A percentile compares a stretch with the other conserved stretches of the same genome.
phyloP scores from a whole-genome alignment of 2,329 filamentous ascomycete genomes.

The Alternaria rosae region DNA sequence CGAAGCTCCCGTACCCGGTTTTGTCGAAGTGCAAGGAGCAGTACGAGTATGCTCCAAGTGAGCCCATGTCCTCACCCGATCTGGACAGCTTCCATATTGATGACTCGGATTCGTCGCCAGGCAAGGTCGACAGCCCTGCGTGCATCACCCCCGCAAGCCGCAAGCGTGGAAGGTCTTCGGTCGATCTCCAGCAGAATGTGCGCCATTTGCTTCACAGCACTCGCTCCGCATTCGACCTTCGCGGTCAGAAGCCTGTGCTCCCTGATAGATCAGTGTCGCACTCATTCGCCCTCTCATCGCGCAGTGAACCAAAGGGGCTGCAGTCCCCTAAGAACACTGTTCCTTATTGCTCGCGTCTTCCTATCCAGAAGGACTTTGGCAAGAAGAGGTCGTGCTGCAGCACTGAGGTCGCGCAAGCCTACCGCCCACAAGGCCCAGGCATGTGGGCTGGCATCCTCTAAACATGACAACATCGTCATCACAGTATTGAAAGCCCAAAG shows the following conservation, averaged over 20 bases:
- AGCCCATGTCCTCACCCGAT: conserved; percentile 50
- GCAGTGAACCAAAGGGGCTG: conserved; percentile 47
- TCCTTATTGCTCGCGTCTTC: conserved; percentile 51
- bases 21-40: conserved; percentile 49
- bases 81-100: conserved; percentile 61
- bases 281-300: conserved; percentile 39
- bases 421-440: conserved; percentile 64
- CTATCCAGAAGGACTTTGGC: conserved; percentile 57
- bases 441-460: conserved; percentile 72
- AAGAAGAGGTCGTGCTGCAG: conserved; percentile 74
- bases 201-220: conserved; percentile 64
- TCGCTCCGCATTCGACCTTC: conserved; percentile 51
- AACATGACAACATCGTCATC: conserved; percentile 13
- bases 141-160: conserved; percentile 38
- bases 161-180: conserved; percentile 70
- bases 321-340: conserved; percentile 50
- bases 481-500: conserved; percentile 21
- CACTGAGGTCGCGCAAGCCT: conserved; percentile 62
- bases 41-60: conserved; percentile 43
- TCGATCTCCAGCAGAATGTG: conserved; percentile 72
- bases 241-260: conserved; percentile 42
- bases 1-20: conserved; percentile 52
- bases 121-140: conserved; percentile 38
- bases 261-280: conserved; percentile 47
- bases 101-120: conserved; percentile 42